These are phyloP conservation scores for Ophiostoma ips DNA, from an alignment of 2,329 filamentous ascomycete species.

Conservation along the genomic window DNA sequence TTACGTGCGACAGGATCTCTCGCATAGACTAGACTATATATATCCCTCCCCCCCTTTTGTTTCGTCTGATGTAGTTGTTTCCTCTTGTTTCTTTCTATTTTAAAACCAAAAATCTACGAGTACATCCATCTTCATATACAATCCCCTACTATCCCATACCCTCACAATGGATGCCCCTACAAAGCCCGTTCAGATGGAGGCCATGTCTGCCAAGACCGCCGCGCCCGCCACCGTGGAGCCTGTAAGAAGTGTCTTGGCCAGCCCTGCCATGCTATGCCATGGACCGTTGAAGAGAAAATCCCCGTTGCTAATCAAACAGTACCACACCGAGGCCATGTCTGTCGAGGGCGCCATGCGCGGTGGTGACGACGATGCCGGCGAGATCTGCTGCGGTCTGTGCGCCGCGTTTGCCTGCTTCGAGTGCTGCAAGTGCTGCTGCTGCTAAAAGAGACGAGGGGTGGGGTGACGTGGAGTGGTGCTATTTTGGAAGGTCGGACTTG, in stretches of 20 bases:
- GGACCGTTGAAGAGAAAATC: not conserved
- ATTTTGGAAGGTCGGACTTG: no score
- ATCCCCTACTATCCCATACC: not conserved
- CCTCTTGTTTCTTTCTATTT: not conserved
- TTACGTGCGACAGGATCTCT: not conserved
- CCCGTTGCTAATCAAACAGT: not conserved
- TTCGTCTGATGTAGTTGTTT: not conserved
- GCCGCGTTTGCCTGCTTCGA: slow-evolving; percentile 16
- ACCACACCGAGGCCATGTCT: slow-evolving; percentile 15
- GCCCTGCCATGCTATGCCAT: no score
- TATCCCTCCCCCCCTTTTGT: not conserved
- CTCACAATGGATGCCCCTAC: slow-evolving; percentile 14
- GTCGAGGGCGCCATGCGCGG: slow-evolving; percentile 15
- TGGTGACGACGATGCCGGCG: slow-evolving; percentile 14
- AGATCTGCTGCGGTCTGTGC: slow-evolving; percentile 18
- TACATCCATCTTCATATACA: not conserved
- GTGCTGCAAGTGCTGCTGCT: slow-evolving; percentile 15
- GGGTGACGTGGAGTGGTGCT: no score
- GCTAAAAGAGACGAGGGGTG: no score
- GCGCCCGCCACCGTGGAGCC: slow-evolving; percentile 15
- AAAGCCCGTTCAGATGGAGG: slow-evolving; percentile 13
- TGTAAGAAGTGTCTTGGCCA: slow-evolving; percentile 14
- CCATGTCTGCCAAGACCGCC: slow-evolving; percentile 14
- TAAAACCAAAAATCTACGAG: no score
- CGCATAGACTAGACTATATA: not conserved